Percentiles rank a stretch among this genome's conserved stretches.
phyloP scores from a whole-genome alignment of 2,329 filamentous ascomycete species.

The Colletotrichum higginsianum region DNA sequence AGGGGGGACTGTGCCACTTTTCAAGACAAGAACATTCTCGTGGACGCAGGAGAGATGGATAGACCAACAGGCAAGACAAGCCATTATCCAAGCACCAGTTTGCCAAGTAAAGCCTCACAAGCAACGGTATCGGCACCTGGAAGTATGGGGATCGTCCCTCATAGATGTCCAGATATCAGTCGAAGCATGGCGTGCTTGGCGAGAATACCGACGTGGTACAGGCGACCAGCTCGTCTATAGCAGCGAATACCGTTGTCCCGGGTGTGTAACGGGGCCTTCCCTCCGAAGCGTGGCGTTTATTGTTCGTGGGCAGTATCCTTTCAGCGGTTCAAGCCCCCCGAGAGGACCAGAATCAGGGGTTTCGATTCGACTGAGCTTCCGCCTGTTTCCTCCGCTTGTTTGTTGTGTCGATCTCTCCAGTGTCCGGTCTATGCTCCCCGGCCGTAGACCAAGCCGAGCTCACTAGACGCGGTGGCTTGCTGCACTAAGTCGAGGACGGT shows the following conservation, averaged over 20 bases:
- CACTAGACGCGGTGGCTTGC: slow-evolving; percentile 16
- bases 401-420: slow-evolving; percentile 9
- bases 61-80: not conserved
- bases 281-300: slow-evolving; percentile 8
- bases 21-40: slow-evolving; percentile 2
- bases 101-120: not conserved
- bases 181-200: slow-evolving; percentile 30
- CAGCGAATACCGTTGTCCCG: slow-evolving; percentile 8
- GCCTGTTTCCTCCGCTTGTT: not conserved
- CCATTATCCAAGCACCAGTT: not conserved
- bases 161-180: not conserved
- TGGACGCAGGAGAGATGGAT: not conserved
- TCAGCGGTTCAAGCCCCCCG: not conserved
- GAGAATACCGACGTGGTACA: slow-evolving; percentile 2
- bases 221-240: not conserved
- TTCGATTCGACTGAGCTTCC: slow-evolving; percentile 1
- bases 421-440: slow-evolving; percentile 10
- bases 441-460: not conserved
- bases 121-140: slow-evolving; percentile 14
- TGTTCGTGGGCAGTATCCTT: not conserved
- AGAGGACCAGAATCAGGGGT: not conserved
- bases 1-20: not conserved
- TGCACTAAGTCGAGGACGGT: slow-evolving; percentile 5
- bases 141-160: slow-evolving; percentile 10
- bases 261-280: not conserved